Conservation (phyloP, 768 basidiomycete genomes). For the Lactarius indigo region DNA sequence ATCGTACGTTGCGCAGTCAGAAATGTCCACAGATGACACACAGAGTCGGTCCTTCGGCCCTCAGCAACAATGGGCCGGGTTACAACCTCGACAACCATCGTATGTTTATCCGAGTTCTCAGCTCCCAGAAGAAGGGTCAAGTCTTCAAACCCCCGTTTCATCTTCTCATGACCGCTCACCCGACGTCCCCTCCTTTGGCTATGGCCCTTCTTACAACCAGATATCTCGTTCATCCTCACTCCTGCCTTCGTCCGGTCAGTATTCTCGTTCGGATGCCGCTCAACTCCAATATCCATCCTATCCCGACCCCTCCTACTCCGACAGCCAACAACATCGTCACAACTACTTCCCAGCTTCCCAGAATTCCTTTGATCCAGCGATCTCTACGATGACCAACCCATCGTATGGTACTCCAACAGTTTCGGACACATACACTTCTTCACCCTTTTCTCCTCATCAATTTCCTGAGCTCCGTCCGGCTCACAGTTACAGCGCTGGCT, state of each 20-base stretch:
- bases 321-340: slow-evolving; percentile 7
- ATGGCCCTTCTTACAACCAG: slow-evolving; percentile 10
- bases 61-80: slow-evolving; percentile 6
- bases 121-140: neutral
- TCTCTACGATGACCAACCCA: neutral
- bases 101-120: slow-evolving; percentile 11
- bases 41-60: slow-evolving; percentile 2
- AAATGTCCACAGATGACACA: slow-evolving; percentile 6
- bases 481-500: neutral
- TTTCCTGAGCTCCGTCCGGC: slow-evolving; percentile 4
- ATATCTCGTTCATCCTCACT: slow-evolving; percentile 15
- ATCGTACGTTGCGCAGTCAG: neutral
- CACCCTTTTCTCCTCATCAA: slow-evolving; percentile 1
- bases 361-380: slow-evolving; percentile 4
- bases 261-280: slow-evolving; percentile 1
- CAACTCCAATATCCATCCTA: slow-evolving; percentile 12
- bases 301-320: slow-evolving; percentile 7
- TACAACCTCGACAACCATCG: slow-evolving; percentile 2
- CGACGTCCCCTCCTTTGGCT: slow-evolving; percentile 10
- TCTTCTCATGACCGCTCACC: neutral
- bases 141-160: neutral
- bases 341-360: slow-evolving; percentile 3
- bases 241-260: slow-evolving; percentile 5
- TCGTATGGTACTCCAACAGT: neutral
- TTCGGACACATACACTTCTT: neutral